Conservation (phyloP, 208 protist genomes). For the Acanthamoeba lenticulata region DNA sequence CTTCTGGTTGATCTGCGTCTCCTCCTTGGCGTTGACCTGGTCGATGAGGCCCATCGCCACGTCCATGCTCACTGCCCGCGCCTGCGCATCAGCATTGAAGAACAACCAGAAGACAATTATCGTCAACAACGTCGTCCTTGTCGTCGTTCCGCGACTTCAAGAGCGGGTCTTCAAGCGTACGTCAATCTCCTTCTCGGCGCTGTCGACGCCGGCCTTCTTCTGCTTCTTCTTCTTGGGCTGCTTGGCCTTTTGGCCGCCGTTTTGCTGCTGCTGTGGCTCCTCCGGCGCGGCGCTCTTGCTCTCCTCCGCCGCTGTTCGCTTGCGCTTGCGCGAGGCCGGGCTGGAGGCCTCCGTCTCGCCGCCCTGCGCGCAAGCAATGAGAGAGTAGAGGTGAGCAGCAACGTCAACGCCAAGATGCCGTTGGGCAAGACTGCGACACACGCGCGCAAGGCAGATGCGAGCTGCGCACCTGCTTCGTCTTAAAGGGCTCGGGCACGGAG, state of each 20-base stretch:
- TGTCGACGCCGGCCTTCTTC: neutral
- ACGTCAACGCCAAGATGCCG: neutral
- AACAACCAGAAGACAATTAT: neutral
- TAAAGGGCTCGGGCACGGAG: neutral
- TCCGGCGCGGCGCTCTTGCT: neutral
- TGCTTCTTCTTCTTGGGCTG: conserved; percentile 30
- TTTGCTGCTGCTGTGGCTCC: neutral
- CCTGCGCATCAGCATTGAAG: neutral
- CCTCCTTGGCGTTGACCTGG: neutral
- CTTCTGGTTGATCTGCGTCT: conserved; percentile 5
- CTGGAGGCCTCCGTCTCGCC: neutral
- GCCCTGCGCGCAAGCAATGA: neutral
- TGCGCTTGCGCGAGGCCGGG: neutral
- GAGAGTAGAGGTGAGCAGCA: neutral
- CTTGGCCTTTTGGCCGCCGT: neutral
- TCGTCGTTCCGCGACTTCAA: neutral
- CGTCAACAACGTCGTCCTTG: neutral
- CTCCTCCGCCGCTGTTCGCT: neutral
- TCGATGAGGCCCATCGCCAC: conserved; percentile 31
- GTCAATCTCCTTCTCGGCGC: conserved; percentile 26
- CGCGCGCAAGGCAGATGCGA: no score
- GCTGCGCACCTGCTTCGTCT: neutral
- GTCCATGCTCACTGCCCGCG: conserved; percentile 5
- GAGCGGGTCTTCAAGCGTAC: neutral
- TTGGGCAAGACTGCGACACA: neutral